phyloP scores from a whole-genome alignment of 306 rosid genomes.

The Rosa persica region DNA sequence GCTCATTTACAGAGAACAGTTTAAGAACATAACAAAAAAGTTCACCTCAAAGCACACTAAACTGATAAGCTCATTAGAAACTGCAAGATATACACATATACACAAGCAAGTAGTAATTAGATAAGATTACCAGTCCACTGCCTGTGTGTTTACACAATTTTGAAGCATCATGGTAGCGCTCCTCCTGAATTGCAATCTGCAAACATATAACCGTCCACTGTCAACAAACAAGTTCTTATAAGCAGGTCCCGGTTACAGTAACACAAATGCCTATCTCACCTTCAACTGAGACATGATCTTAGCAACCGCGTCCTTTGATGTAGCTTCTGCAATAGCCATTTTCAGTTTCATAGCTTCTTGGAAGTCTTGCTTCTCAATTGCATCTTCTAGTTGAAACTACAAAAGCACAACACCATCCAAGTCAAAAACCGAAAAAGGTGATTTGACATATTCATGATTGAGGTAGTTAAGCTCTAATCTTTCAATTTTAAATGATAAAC shows the following conservation, averaged over 20 bases:
- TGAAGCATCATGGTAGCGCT: conserved; percentile 91
- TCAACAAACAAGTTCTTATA: conserved; percentile 18
- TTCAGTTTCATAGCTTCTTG: conserved; percentile 83
- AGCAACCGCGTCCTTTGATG: conserved; percentile 79
- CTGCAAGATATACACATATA: neutral
- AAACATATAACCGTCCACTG: conserved; percentile 11
- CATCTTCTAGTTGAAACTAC: conserved; percentile 98
- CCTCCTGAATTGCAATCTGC: conserved; percentile 87
- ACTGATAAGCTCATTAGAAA: neutral
- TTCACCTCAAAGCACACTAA: conserved; percentile 9
- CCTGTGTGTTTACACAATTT: conserved; percentile 80
- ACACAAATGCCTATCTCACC: conserved; percentile 40
- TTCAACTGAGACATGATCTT: conserved; percentile 82
- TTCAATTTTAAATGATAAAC: too few species aligned
- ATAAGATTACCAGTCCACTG: conserved; percentile 83
- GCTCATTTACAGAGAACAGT: conserved; percentile 33
- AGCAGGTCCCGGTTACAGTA: neutral
- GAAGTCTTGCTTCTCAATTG: conserved; percentile 90
- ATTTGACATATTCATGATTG: too few species aligned
- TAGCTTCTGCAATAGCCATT: conserved; percentile 66
- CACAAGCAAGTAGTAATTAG: conserved; percentile 12
- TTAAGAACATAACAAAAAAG: conserved; percentile 18
- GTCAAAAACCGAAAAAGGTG: neutral
- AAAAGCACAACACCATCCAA: neutral
- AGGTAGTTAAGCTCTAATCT: too few species aligned